phyloP scores from a whole-genome alignment of 129 eudicot genomes.

The Flaveria brownii region DNA sequence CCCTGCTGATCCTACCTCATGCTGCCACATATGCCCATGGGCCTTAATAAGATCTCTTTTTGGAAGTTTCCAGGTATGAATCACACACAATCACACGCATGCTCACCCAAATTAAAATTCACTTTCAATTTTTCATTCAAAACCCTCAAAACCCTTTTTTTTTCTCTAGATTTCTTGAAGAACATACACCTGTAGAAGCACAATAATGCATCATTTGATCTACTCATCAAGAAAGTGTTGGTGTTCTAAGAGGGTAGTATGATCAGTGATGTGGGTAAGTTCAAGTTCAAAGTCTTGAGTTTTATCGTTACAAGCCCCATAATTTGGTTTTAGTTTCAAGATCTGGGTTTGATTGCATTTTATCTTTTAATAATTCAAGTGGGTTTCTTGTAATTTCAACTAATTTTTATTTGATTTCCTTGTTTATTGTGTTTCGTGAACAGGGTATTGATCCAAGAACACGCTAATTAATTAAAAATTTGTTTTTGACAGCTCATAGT shows the following conservation, averaged over 20 bases:
- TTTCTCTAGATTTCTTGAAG: constrained; percentile 26
- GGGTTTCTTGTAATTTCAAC: constrained; percentile 39
- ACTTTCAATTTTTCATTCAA: constrained; percentile 17
- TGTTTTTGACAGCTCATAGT: constrained; percentile 11
- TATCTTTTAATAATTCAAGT: constrained; percentile 15
- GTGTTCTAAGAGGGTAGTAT: background rate
- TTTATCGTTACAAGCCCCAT: constrained; percentile 23
- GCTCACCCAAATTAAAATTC: constrained; percentile 20
- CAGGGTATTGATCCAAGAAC: constrained; percentile 36
- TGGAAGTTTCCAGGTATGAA: constrained; percentile 38
- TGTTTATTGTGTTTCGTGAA: constrained; percentile 18
- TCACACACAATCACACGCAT: constrained; percentile 21
- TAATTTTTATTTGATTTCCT: constrained; percentile 22
- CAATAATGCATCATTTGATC: constrained; percentile 5
- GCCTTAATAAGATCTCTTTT: constrained; percentile 32
- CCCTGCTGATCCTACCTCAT: constrained; percentile 18
- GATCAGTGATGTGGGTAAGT: constrained; percentile 27
- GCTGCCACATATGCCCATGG: constrained; percentile 32
- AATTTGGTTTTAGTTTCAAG: constrained; percentile 25
- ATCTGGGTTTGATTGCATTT: constrained; percentile 26
- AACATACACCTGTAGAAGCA: constrained; percentile 9
- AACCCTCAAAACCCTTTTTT: background rate
- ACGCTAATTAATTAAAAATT: constrained; percentile 29
- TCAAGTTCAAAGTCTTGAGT: constrained; percentile 11
- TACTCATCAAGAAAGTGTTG: constrained; percentile 20